Conservation (phyloP, 352 stramenopile species). For the Globisporangium nodosum region DNA sequence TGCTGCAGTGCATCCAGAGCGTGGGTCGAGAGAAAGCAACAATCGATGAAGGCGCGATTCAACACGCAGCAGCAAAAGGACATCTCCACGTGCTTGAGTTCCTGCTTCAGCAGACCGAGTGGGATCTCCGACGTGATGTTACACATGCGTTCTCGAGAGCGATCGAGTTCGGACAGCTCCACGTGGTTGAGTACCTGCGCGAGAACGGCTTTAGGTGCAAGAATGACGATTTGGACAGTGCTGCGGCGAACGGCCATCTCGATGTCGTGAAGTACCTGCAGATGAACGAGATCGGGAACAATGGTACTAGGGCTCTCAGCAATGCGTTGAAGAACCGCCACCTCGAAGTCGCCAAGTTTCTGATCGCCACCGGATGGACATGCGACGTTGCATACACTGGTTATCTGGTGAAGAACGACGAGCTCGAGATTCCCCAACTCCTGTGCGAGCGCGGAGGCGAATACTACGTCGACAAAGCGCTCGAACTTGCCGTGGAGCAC, state of each 20-base stretch:
- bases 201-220: neutral
- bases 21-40: neutral
- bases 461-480: too few species aligned
- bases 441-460: too few species aligned
- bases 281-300: neutral
- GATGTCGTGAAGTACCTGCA: neutral
- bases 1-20: constrained; percentile 20
- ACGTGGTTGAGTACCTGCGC: neutral
- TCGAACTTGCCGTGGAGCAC: too few species aligned
- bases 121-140: neutral
- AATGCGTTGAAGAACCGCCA: too few species aligned
- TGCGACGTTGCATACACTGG: too few species aligned
- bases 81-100: constrained; percentile 27
- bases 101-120: constrained; percentile 15
- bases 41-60: neutral
- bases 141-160: constrained; percentile 7
- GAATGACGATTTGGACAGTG: too few species aligned
- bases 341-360: too few species aligned
- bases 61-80: constrained; percentile 3
- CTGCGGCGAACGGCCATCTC: too few species aligned
- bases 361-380: too few species aligned
- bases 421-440: too few species aligned
- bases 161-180: constrained; percentile 2
- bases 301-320: too few species aligned
- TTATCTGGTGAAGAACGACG: too few species aligned